Evolutionary conservation across 192 early-diverging fungal species (phyloP).

Genomic region (Entomortierella beljakovae): DNA sequence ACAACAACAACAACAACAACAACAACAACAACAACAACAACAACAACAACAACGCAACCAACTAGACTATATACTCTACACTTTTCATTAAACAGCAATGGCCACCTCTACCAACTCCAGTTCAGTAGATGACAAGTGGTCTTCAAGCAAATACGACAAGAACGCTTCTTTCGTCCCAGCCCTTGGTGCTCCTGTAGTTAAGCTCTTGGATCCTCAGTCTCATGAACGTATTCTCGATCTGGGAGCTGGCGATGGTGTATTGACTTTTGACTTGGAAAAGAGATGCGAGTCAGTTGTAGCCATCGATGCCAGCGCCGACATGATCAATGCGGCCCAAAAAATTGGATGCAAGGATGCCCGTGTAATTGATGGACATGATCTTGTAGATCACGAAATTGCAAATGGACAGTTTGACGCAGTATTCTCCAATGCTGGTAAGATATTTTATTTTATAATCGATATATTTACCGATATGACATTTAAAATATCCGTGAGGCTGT

Average conservation of each 20-base stretch:
- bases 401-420: slow-evolving; percentile 71
- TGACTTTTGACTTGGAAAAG: slow-evolving; percentile 65
- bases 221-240: slow-evolving; percentile 73
- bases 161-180: slow-evolving; percentile 69
- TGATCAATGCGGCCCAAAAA: slow-evolving; percentile 63
- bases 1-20: not conserved
- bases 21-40: not conserved
- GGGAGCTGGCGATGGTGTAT: slow-evolving; percentile 74
- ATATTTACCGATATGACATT: not conserved
- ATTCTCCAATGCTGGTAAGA: slow-evolving; percentile 74
- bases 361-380: slow-evolving; percentile 68
- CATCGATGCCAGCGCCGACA: slow-evolving; percentile 66
- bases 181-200: slow-evolving; percentile 60
- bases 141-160: slow-evolving; percentile 59
- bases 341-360: slow-evolving; percentile 51
- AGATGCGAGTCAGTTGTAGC: slow-evolving; percentile 65
- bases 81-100: no score
- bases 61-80: no score
- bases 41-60: not conserved
- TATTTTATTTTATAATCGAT: not conserved
- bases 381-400: slow-evolving; percentile 54
- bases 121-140: slow-evolving; percentile 57
- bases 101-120: not conserved
- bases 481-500: not conserved
- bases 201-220: slow-evolving; percentile 61